These are phyloP conservation scores for Hanseniaspora clermontiae DNA, from an alignment of 805 yeast genomes.

Conservation along the genomic window DNA sequence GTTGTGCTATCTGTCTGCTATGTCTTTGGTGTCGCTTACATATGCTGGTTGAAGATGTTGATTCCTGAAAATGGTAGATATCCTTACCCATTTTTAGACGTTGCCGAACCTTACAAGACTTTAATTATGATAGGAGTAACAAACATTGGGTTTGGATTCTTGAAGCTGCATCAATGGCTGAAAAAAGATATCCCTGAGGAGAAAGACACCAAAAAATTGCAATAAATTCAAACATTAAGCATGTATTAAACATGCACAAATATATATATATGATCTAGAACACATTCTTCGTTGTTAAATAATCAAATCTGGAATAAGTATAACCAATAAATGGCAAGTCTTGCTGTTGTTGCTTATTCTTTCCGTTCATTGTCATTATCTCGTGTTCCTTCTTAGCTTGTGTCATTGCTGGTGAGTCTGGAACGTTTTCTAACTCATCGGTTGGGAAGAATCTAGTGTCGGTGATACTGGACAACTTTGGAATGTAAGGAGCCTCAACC, in stretches of 20 bases:
- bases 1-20: slow-evolving; percentile 32
- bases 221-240: neutral
- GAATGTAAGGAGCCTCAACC: slow-evolving; percentile 87
- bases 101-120: slow-evolving; percentile 33
- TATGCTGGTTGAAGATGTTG: slow-evolving; percentile 38
- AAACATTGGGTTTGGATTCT: slow-evolving; percentile 28
- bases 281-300: slow-evolving; percentile 63
- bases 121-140: slow-evolving; percentile 39
- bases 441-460: slow-evolving; percentile 98
- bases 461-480: slow-evolving; percentile 79
- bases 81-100: slow-evolving; percentile 61
- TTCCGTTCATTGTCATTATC: slow-evolving; percentile 35
- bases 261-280: slow-evolving; percentile 17
- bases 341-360: slow-evolving; percentile 36
- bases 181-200: slow-evolving; percentile 16
- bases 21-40: slow-evolving; percentile 37
- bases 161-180: slow-evolving; percentile 22
- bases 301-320: slow-evolving; percentile 89
- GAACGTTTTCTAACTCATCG: slow-evolving; percentile 87
- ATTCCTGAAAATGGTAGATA: slow-evolving; percentile 38
- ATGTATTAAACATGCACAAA: neutral
- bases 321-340: slow-evolving; percentile 96
- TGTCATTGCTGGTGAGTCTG: slow-evolving; percentile 70
- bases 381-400: slow-evolving; percentile 42
- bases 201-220: neutral